Evolutionary conservation across 2,329 filamentous ascomycete genomes (phyloP).

Genomic region (Aureobasidium subglaciale): DNA sequence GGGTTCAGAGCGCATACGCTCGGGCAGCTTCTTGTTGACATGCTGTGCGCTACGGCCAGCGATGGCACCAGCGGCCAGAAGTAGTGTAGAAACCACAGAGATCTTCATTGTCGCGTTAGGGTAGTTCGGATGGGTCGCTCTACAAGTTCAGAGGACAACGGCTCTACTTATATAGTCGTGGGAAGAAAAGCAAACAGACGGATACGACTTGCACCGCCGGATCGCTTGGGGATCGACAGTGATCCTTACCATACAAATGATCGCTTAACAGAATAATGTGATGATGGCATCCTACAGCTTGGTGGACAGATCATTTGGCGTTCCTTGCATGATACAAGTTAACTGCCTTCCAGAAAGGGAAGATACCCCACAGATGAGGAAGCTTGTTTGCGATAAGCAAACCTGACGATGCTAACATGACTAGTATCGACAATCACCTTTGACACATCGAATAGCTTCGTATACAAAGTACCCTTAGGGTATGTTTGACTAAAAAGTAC

Average conservation of each 20-base stretch:
- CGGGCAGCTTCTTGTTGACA: slow-evolving; percentile 22
- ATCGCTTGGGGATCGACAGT: neutral
- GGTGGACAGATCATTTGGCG: neutral
- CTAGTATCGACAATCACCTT: neutral
- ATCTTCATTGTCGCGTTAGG: neutral
- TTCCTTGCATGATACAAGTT: slow-evolving; percentile 2
- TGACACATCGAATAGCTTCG: neutral
- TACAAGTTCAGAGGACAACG: neutral
- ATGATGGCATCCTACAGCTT: neutral
- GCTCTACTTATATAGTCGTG: neutral
- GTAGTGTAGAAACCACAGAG: slow-evolving; percentile 3
- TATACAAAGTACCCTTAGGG: neutral
- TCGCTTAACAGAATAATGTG: neutral
- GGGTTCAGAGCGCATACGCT: slow-evolving; percentile 10
- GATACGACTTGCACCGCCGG: slow-evolving; percentile 5
- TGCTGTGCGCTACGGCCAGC: slow-evolving; percentile 21
- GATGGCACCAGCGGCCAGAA: slow-evolving; percentile 5
- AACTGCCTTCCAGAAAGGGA: slow-evolving; percentile 1
- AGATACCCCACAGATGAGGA: slow-evolving; percentile 2
- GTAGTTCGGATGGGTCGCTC: neutral
- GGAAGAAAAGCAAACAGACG: neutral
- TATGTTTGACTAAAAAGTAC: no score
- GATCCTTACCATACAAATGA: neutral
- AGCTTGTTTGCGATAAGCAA: slow-evolving; percentile 7
- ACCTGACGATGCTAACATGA: neutral